Evolutionary conservation across 148 eudicot species (phyloP), one percentile per base, ranked within the genome.

Genomic region (Nepenthes mirabilis): DNA sequence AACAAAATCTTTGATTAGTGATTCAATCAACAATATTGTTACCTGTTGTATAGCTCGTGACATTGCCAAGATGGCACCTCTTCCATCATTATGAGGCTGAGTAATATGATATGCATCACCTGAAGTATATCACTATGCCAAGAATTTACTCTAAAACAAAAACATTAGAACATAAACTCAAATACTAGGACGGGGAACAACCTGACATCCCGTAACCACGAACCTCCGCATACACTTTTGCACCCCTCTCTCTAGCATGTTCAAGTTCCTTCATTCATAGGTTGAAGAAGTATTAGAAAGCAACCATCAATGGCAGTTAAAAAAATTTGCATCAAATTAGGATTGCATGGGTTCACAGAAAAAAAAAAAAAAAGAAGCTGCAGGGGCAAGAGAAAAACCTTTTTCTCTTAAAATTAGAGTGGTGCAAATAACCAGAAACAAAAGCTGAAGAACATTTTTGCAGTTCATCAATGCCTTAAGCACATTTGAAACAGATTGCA

Each of bases 201-300:
- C 97, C 96, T 85, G 97, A 91, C 86, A 82, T 88, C 69, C 96
- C 98, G 70, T 88, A 91, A 54, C 98, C 96, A 57, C 88, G 77
- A 57, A 91, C 66, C 72, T 91, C 98, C 56, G 95, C 96, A 68
- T 91, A 91, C 11, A 88, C 63, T 71, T 86, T 91, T 57, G 98
- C 96, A 68, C 88, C 96, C 40, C 98, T 79, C 59, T 75, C 74
- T 70, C 67, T 81, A 43, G 98, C 98, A 77, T 91, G 98, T 66
- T 83, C 85, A 56, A 88, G 72, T 74, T 88, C 98, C 97, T 91
- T 75, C 12, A 61, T 66, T 49, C 66, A 63, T 37, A 67, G 48
- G 68, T 5, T 13, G 37, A 64, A 34, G 11, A 34, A 11, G 11
- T 3, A 53, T 51, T 34, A 51, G 7, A 55, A 45, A 59, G 23